phyloP scores from a whole-genome alignment of 768 basidiomycete genomes.

The Pisolithus sp. region DNA sequence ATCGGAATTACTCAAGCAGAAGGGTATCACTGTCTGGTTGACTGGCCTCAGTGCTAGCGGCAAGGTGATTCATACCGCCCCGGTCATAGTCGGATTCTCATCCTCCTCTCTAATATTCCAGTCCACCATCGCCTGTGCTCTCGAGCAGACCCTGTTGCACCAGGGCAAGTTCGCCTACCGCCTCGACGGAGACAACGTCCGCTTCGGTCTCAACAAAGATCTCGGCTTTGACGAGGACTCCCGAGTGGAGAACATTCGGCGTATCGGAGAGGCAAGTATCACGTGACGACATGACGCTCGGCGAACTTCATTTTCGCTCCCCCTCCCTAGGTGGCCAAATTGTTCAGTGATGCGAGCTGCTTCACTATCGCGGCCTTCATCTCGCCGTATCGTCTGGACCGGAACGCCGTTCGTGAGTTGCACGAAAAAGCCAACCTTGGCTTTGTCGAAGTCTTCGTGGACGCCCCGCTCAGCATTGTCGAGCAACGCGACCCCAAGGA shows the following conservation, averaged over 20 bases:
- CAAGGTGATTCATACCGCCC: slow-evolving; percentile 47
- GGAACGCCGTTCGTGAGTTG: slow-evolving; percentile 72
- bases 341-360: slow-evolving; percentile 85
- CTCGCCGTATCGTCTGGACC: slow-evolving; percentile 91
- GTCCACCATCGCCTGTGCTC: slow-evolving; percentile 95
- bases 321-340: slow-evolving; percentile 71
- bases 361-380: slow-evolving; percentile 95
- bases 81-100: background rate
- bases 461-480: slow-evolving; percentile 82
- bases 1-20: slow-evolving; percentile 60
- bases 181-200: slow-evolving; percentile 92
- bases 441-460: slow-evolving; percentile 93
- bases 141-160: slow-evolving; percentile 93
- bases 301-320: slow-evolving; percentile 3
- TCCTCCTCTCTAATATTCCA: slow-evolving; percentile 24
- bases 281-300: background rate
- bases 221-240: slow-evolving; percentile 91
- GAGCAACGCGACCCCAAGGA: slow-evolving; percentile 97
- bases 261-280: slow-evolving; percentile 81
- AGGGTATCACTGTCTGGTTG: slow-evolving; percentile 91
- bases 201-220: slow-evolving; percentile 95
- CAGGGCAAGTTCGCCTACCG: slow-evolving; percentile 82
- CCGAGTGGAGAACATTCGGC: slow-evolving; percentile 90
- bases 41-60: slow-evolving; percentile 95
- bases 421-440: slow-evolving; percentile 68